These are phyloP conservation scores for Skeletonema potamos DNA, from an alignment of 108 stramenopile genomes.

Conservation along the genomic window DNA sequence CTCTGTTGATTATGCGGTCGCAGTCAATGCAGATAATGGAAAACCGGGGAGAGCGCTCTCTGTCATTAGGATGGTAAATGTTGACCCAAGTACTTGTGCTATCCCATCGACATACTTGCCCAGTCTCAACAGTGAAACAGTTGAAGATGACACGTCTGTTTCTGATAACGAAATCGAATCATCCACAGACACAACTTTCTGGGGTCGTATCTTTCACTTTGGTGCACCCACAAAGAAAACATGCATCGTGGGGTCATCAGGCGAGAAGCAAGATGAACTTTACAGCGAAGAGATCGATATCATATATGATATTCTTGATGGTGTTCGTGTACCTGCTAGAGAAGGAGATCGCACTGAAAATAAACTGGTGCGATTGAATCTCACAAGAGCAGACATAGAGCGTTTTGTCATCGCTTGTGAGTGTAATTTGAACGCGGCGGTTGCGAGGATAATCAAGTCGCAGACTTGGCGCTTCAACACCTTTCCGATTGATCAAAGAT, in stretches of 20 bases:
- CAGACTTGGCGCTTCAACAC: conserved; percentile 61
- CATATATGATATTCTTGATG: conserved; percentile 39
- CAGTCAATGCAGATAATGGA: conserved; percentile 42
- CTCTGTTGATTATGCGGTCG: conserved; percentile 47
- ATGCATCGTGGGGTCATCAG: background rate
- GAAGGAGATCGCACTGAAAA: conserved; percentile 7
- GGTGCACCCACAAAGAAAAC: background rate
- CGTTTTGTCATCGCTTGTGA: conserved; percentile 46
- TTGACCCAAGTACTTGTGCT: too few relatives aligned
- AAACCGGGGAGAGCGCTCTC: conserved; percentile 55
- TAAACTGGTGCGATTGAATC: conserved; percentile 5
- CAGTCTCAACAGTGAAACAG: conserved; percentile 3
- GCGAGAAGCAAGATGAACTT: conserved; percentile 12
- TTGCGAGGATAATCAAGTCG: conserved; percentile 57
- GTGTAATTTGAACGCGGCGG: conserved; percentile 51
- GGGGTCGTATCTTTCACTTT: background rate
- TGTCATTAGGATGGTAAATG: conserved; percentile 46
- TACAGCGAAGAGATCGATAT: conserved; percentile 35
- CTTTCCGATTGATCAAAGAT: conserved; percentile 65
- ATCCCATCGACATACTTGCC: conserved; percentile 7
- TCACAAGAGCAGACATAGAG: conserved; percentile 46
- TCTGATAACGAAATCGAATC: background rate
- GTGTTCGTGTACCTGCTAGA: conserved; percentile 6
- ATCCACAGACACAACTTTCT: background rate
- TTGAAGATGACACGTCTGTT: conserved; percentile 4